These are phyloP conservation scores for Tulasnella sp. DNA, from an alignment of 768 basidiomycete genomes.

Conservation along the genomic window DNA sequence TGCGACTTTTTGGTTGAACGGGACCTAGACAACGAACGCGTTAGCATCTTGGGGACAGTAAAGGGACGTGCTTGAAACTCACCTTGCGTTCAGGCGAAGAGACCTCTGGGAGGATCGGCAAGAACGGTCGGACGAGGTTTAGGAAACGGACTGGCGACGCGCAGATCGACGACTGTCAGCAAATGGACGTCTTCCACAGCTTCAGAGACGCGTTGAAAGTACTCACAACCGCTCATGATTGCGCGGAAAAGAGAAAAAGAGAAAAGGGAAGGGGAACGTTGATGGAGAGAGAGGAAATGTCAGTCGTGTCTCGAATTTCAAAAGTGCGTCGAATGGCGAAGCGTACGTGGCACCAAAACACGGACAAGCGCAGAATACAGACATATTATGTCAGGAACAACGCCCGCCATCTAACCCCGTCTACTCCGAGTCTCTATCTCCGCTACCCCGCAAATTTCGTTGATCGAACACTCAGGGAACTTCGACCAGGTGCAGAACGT, in stretches of 20 bases:
- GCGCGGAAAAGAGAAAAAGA: background rate
- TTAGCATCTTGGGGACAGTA: background rate
- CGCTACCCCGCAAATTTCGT: background rate
- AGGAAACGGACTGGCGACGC: conserved; percentile 71
- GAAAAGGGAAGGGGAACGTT: background rate
- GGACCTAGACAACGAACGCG: conserved; percentile 47
- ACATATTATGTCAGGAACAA: background rate
- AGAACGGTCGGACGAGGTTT: conserved; percentile 95
- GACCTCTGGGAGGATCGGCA: conserved; percentile 93
- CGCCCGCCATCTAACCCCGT: background rate
- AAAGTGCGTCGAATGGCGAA: background rate
- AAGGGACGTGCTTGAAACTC: conserved; percentile 12
- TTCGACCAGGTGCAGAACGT: background rate
- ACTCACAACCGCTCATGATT: conserved; percentile 4
- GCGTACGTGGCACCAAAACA: background rate
- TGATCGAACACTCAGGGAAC: background rate
- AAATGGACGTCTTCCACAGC: background rate
- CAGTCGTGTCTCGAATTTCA: conserved; percentile 3
- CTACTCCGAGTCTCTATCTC: background rate
- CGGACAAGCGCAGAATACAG: background rate
- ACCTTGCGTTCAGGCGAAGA: conserved; percentile 97
- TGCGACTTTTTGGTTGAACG: conserved; percentile 96
- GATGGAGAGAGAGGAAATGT: background rate
- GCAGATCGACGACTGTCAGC: background rate
- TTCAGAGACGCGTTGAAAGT: background rate